phyloP scores from a whole-genome alignment of 768 basidiomycete genomes.

The Auricularia sp. region DNA sequence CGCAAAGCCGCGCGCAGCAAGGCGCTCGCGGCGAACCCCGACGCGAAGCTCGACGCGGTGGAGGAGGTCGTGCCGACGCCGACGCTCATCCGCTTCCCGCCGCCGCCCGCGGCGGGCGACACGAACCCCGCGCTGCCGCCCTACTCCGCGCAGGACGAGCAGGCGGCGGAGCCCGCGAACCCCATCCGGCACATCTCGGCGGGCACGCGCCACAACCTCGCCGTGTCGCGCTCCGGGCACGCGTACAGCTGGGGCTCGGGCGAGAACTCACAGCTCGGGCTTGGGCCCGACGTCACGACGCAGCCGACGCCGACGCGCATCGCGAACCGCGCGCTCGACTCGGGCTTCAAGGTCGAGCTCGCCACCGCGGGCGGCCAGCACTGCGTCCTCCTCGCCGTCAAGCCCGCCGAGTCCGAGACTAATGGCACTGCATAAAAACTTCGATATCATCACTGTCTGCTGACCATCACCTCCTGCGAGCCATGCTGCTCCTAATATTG shows the following conservation, averaged over 20 bases:
- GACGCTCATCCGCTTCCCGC: conserved; percentile 9
- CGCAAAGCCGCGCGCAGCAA: conserved; percentile 2
- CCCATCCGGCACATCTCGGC: conserved; percentile 8
- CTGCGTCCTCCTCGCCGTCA: conserved; percentile 10
- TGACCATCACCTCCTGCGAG: too few relatives aligned
- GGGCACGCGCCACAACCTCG: conserved; percentile 12
- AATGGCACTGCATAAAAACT: too few relatives aligned
- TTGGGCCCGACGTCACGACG: conserved; percentile 6
- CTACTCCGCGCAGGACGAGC: not conserved
- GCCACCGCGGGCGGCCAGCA: conserved; percentile 11
- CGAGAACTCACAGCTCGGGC: conserved; percentile 8
- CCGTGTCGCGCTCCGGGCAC: conserved; percentile 8
- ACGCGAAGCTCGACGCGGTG: not conserved
- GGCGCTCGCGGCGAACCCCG: conserved; percentile 1
- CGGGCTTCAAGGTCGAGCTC: conserved; percentile 8
- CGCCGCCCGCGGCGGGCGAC: conserved; percentile 5
- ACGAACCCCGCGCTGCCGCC: conserved; percentile 4
- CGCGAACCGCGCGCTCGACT: conserved; percentile 6
- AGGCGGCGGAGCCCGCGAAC: conserved; percentile 2
- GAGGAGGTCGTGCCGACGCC: conserved; percentile 7
- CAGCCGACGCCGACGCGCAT: conserved; percentile 7
- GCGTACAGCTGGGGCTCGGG: conserved; percentile 12
- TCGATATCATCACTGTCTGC: too few relatives aligned
- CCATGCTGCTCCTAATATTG: too few relatives aligned
- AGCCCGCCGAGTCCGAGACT: not conserved